Conservation (phyloP, 2,329 filamentous ascomycete species). For the Paecilomyces fulvus region DNA sequence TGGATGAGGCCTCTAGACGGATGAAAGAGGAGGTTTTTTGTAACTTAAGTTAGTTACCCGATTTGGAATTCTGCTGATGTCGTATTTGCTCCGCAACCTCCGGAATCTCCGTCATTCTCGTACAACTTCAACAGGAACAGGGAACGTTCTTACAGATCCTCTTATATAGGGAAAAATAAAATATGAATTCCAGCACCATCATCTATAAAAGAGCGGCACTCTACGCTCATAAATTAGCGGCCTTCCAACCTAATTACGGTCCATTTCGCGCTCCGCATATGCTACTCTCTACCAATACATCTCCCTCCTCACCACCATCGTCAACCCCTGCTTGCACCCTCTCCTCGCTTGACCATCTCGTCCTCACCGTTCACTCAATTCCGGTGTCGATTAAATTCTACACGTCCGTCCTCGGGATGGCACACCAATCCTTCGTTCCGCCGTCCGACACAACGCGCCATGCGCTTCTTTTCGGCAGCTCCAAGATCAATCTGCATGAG, state of each 20-base stretch:
- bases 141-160: neutral
- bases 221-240: neutral
- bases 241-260: neutral
- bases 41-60: neutral
- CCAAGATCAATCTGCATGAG: slow-evolving; percentile 57
- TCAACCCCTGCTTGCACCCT: slow-evolving; percentile 6
- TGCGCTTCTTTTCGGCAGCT: slow-evolving; percentile 48
- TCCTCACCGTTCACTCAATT: slow-evolving; percentile 49
- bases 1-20: neutral
- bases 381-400: slow-evolving; percentile 47
- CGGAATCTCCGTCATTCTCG: neutral
- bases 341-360: slow-evolving; percentile 49
- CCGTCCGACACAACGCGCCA: slow-evolving; percentile 36
- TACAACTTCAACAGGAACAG: neutral
- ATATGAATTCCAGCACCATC: neutral
- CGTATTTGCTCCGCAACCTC: neutral
- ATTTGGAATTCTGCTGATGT: neutral
- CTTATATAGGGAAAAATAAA: neutral
- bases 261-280: neutral
- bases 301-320: neutral
- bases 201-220: neutral
- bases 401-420: slow-evolving; percentile 49
- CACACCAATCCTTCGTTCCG: slow-evolving; percentile 43
- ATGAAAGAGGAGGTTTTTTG: neutral
- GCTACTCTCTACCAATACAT: neutral